Base-by-base conservation (phyloP, 73 alveolate genomes). In the Paramecium pentaurelia region DNA sequence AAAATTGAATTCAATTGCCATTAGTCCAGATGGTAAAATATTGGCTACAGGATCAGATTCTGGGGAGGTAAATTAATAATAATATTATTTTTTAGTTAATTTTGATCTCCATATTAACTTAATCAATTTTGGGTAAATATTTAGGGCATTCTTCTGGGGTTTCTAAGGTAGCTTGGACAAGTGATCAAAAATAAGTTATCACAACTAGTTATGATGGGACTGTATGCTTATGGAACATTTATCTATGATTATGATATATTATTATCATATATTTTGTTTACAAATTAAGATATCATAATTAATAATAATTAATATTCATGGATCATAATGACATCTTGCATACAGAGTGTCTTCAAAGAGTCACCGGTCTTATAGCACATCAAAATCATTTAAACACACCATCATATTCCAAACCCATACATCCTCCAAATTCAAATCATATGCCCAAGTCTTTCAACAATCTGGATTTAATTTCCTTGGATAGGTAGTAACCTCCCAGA, bases 91-190 rank as follows among this genome's bases (percentile, higher is more conserved):
- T 11, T 54, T 60, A 87, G 93, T 36, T 87, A 36, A 27, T 87
- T 30, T 18, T 87, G 71, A 64, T 87, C n/a, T 73, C 83, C 6
- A 87, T 87, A 7, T 34, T 77, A 44, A 64, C 93, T 87, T 11
- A 60, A 59, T 94, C 94, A 44, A 91, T 95, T 45, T 58, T 96
- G n/a, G 96, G 98, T 6, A 97, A 97, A 86, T 95, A 97, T 14
- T 94, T 96, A 45, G 99, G 99, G 3, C 99, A 97, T 91, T 96
- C 98, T 16, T 96, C 97, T 45, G 98, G 97, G 34, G 95, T 97
- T 49, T 96, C 97, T 22, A 97, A 96, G 45, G 93, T 97, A 42
- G 96, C 95, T 83, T 97, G 99, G 99, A 92, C 97, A 80, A 98
- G 98, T 34, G 99, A 97, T 92, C 97, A 97, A 77, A 97, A 97